phyloP scores from a whole-genome alignment of 2,329 filamentous ascomycete species.

The Sclerotinia borealis region DNA sequence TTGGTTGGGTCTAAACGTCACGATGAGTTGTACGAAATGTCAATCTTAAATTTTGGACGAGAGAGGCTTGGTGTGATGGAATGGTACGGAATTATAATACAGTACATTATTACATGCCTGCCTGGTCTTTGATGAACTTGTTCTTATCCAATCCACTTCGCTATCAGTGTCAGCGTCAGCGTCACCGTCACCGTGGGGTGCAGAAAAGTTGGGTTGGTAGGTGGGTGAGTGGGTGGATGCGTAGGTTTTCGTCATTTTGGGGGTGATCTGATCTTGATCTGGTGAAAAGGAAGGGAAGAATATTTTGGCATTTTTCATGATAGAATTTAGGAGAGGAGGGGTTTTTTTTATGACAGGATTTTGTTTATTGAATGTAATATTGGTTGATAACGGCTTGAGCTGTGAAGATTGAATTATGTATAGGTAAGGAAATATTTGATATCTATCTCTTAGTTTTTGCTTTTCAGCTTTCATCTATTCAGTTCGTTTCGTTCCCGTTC shows the following conservation, averaged over 20 bases:
- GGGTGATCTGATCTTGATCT: neutral
- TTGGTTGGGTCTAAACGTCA: conserved; percentile 14
- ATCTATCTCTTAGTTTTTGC: neutral
- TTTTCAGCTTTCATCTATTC: neutral
- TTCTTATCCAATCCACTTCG: neutral
- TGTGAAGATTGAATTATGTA: too few relatives aligned
- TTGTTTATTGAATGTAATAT: too few relatives aligned
- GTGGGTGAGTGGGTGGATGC: neutral
- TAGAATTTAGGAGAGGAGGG: neutral
- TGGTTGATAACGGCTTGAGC: too few relatives aligned
- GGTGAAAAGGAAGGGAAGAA: neutral
- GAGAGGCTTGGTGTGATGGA: neutral
- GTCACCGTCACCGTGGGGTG: conserved; percentile 9
- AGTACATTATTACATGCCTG: too few relatives aligned
- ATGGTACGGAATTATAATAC: too few relatives aligned
- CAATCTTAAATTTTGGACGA: conserved; percentile 22
- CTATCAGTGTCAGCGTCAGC: neutral
- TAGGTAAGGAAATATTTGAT: too few relatives aligned
- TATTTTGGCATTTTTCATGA: neutral
- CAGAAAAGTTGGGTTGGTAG: neutral
- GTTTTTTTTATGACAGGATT: too few relatives aligned
- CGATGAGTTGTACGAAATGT: conserved; percentile 28
- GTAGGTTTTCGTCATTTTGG: neutral
- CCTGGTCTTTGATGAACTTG: neutral
- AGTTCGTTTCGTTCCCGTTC: neutral